Conservation (phyloP, 345 rosid species). For the Linum lewisii region DNA sequence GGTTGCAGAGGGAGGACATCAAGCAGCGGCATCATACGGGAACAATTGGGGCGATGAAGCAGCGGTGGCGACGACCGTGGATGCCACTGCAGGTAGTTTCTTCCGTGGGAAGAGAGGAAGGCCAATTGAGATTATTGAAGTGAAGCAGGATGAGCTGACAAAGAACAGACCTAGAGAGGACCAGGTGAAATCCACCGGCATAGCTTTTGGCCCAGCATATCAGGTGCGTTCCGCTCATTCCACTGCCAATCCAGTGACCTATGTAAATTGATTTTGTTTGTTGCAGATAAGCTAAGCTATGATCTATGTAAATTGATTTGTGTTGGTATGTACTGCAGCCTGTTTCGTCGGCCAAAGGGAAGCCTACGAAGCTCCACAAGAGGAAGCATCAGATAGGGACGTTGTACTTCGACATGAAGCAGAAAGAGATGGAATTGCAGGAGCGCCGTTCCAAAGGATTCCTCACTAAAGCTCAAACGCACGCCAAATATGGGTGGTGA, state of each 20-base stretch:
- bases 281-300: too few relatives aligned
- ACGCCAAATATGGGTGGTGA: slow-evolving; percentile 93
- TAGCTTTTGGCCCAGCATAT: slow-evolving; percentile 89
- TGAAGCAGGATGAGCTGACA: slow-evolving; percentile 89
- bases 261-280: too few relatives aligned
- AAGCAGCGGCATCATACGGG: slow-evolving; percentile 18
- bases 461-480: slow-evolving; percentile 84
- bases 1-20: slow-evolving; percentile 16
- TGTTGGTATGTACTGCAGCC: slow-evolving; percentile 36
- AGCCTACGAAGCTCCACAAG: slow-evolving; percentile 86
- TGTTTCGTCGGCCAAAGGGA: slow-evolving; percentile 57
- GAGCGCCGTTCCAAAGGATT: slow-evolving; percentile 83
- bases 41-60: slow-evolving; percentile 31
- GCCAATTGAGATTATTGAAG: slow-evolving; percentile 71
- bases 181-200: slow-evolving; percentile 73
- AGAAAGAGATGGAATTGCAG: slow-evolving; percentile 67
- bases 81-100: slow-evolving; percentile 28
- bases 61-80: slow-evolving; percentile 20
- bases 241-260: too few relatives aligned
- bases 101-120: too few relatives aligned
- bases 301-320: too few relatives aligned
- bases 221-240: slow-evolving; percentile 38
- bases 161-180: slow-evolving; percentile 92
- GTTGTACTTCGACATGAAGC: slow-evolving; percentile 68
- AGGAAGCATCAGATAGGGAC: slow-evolving; percentile 96